Evolutionary conservation across 2,329 filamentous ascomycete species (phyloP), one percentile per base, ranked within the genome.

Genomic region (Sporothrix globosa): DNA sequence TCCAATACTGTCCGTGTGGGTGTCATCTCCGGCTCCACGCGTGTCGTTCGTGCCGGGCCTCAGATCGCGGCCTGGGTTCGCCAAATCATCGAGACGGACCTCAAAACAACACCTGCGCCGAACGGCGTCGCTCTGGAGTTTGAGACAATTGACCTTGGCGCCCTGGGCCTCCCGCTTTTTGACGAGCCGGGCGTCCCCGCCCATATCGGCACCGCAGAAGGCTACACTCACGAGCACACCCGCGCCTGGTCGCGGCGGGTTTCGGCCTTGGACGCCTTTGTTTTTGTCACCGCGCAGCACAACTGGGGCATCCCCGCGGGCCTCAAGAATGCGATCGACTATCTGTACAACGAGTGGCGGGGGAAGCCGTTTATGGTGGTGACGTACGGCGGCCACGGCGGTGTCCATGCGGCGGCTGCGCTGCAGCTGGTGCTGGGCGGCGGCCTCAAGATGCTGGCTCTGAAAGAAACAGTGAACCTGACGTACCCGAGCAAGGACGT

Each of bases 321-420:
- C 19, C 74, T 85, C 24, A 86, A 86, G 77, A 86, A 85, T 72
- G 83, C 84, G 10, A 80, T 87, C 61, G 84, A 86, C 73, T 85
- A 83, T 72, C 77, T 87, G 6, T 85, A 79, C 74, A 75, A 85
- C 70, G 83, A 85, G 73, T 85, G 83, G 82, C 79, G 74, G 27
- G 81, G 80, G 13, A 86, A 86, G 74, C 81, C 83, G 0, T 82
- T 80, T 21, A 75, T 81, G 73, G 79, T 86, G 61, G 81, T 86
- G 19, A 81, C 78, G 52, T 86, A 86, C 75, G 84, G 84, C 5
- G 81, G 81, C 0, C 76, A 77, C 39, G 80, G 80, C 11, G 81
- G 80, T 6, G 73, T 68, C 24, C 73, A 73, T 52, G 76, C 76
- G 4, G 76, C 75, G 3, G 75, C 74, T 10, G 70, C 73, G 1